A percentile compares a stretch with the other conserved stretches of the same genome.
Conservation (phyloP, 1,284 basidiomycete genomes). For the Pseudomicrostroma phylloplanum region DNA sequence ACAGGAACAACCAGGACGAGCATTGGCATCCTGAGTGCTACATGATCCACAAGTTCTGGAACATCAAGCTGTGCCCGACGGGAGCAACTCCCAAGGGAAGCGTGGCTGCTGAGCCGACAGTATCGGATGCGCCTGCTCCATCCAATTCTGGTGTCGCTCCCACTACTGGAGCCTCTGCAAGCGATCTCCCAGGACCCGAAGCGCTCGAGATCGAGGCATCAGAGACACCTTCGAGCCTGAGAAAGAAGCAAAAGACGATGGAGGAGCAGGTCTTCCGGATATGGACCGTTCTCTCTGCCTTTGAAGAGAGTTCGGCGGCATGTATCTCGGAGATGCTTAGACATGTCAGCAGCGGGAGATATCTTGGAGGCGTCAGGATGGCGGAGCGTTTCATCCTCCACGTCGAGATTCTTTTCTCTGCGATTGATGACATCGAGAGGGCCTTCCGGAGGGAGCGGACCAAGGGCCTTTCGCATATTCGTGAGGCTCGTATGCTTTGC, state of each 20-base stretch:
- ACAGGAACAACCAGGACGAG: constrained; percentile 93
- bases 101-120: constrained; percentile 17
- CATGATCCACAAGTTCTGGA: constrained; percentile 99
- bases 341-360: constrained; percentile 91
- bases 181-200: constrained; percentile 27
- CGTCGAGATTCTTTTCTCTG: constrained; percentile 93
- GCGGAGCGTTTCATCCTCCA: constrained; percentile 98
- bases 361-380: constrained; percentile 93
- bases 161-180: constrained; percentile 4
- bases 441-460: constrained; percentile 74
- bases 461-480: constrained; percentile 81
- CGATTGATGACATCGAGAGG: constrained; percentile 90
- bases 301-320: constrained; percentile 97
- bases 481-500: constrained; percentile 96
- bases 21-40: constrained; percentile 99
- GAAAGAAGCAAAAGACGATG: constrained; percentile 87
- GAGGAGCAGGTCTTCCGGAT: constrained; percentile 97
- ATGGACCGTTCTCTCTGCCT: constrained; percentile 97
- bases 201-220: constrained; percentile 60
- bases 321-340: constrained; percentile 96
- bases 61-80: constrained; percentile 70
- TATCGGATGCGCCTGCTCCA: constrained; percentile 15
- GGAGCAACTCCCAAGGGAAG: constrained; percentile 39
- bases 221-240: constrained; percentile 76
- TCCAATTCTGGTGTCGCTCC: constrained; percentile 19